phyloP scores from a whole-genome alignment of 129 eudicot genomes.

The Escallonia herrerae region DNA sequence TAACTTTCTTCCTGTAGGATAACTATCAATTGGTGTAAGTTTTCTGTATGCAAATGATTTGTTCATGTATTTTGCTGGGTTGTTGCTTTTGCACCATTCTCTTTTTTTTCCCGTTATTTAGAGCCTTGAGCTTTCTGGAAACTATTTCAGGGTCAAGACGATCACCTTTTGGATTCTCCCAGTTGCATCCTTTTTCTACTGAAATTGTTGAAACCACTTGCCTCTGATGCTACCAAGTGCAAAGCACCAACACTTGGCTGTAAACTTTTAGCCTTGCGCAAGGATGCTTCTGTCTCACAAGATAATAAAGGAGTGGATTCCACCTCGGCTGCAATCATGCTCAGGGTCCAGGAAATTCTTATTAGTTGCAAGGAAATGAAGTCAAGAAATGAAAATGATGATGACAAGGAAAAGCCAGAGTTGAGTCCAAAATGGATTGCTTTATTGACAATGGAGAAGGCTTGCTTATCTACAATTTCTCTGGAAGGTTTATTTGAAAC shows the following conservation, averaged over 20 bases:
- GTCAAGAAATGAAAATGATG: constrained; percentile 37
- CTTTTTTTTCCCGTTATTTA: not conserved
- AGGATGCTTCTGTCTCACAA: constrained; percentile 39
- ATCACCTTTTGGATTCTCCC: constrained; percentile 68
- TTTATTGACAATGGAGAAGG: constrained; percentile 83
- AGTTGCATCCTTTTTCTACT: constrained; percentile 61
- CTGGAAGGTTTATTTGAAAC: constrained; percentile 54
- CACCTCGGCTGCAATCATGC: constrained; percentile 41
- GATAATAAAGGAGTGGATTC: constrained; percentile 56
- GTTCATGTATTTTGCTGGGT: not conserved
- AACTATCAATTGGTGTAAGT: too few relatives aligned
- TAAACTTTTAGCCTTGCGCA: constrained; percentile 70
- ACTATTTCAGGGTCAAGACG: constrained; percentile 72
- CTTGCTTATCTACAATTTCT: constrained; percentile 69
- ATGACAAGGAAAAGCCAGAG: constrained; percentile 46
- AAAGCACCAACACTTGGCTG: constrained; percentile 61
- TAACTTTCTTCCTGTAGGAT: too few relatives aligned
- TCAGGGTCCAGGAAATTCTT: constrained; percentile 72
- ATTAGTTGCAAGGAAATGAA: constrained; percentile 73
- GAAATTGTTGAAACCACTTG: constrained; percentile 64
- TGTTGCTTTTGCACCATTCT: not conserved
- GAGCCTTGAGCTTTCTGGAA: not conserved
- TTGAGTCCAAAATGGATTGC: constrained; percentile 84
- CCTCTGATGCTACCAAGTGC: constrained; percentile 29
- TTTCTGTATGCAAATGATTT: too few relatives aligned